Base-by-base conservation (phyloP, 768 basidiomycete genomes). In the Filobasidium wieringae region DNA sequence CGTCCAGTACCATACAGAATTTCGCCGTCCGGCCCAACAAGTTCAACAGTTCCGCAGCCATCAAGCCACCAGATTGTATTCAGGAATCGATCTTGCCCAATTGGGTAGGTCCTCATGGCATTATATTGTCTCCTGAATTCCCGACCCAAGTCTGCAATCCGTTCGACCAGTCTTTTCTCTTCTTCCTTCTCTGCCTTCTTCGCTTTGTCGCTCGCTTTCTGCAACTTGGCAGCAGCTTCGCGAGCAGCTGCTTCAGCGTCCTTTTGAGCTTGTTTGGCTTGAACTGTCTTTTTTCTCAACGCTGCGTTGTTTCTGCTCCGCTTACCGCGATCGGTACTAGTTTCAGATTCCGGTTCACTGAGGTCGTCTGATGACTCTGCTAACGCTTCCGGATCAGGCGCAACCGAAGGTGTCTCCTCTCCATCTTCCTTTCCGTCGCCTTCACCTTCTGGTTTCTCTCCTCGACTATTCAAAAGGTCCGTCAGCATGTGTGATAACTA, bases 41-140 rank as follows among this genome's bases (percentile, higher is more conserved):
- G 75, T 43, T 85, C 83, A 47, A 84, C 84, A 5, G 84, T 83
- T 7, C 93, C 93, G 79, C 91, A 81, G 9, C 93, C 93, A 74
- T 99, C 93, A 70, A 96, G 88, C 93, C 93, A 99, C 93, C 93
- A 99, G 59, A 95, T 79, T 31, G 88, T 83, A 70, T 95, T 93
- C 68, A 87, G 86, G 74, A 96, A 99, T 53, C 95, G 80, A 70
- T 99, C 95, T 62, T 81, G 80, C 14, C 95, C 95, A 51, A 97
- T 68, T 1, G 92, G 89, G 67, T 89, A 86, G 22, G 88, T 84
- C 53, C 95, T 80, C 50, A 91, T 80, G 6, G 85, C 82, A 56
- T 88, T 87, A 39, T 89, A 78, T 50, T 88, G 79, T 71, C 91
- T 86, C 63, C 95, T 79, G 77, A 97, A 99, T 61, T 97, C 93